Percentiles rank a stretch among this genome's conserved stretches.
These are phyloP conservation scores for Alternaria incomplexa DNA, from an alignment of 2,329 filamentous ascomycete genomes.

Conservation along the genomic window DNA sequence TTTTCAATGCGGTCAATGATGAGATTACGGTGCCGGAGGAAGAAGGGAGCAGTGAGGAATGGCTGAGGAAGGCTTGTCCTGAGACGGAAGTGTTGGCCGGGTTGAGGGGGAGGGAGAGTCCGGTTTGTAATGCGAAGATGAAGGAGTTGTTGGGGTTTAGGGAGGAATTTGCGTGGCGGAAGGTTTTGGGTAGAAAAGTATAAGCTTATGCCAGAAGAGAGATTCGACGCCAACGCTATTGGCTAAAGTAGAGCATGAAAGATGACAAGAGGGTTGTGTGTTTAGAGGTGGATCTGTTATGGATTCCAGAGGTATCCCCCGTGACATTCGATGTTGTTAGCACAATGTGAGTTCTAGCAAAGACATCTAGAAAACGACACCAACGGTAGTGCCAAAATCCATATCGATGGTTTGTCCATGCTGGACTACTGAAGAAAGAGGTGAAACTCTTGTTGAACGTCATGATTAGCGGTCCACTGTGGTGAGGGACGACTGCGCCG, in stretches of 20 bases:
- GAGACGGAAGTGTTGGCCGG: conserved; percentile 57
- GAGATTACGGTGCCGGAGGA: conserved; percentile 56
- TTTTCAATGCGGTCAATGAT: conserved; percentile 69
- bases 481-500: not conserved
- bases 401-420: not conserved
- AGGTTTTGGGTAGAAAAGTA: conserved; percentile 4
- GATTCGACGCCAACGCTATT: not conserved
- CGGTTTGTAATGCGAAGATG: conserved; percentile 65
- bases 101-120: conserved; percentile 63
- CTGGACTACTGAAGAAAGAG: not conserved
- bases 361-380: not conserved
- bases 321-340: not conserved
- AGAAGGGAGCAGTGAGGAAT: conserved; percentile 53
- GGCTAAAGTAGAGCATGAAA: not conserved
- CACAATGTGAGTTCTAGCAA: not conserved
- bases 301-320: too few species aligned
- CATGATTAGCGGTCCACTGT: not conserved
- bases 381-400: not conserved
- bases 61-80: conserved; percentile 57
- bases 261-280: not conserved
- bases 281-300: not conserved
- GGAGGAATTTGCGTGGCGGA: conserved; percentile 62
- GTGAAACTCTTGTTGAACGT: not conserved
- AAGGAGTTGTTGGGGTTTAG: conserved; percentile 62
- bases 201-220: not conserved